Evolutionary conservation across 768 basidiomycete genomes (phyloP), one percentile per base, ranked within the genome.

Genomic region (Serendipita sp.): DNA sequence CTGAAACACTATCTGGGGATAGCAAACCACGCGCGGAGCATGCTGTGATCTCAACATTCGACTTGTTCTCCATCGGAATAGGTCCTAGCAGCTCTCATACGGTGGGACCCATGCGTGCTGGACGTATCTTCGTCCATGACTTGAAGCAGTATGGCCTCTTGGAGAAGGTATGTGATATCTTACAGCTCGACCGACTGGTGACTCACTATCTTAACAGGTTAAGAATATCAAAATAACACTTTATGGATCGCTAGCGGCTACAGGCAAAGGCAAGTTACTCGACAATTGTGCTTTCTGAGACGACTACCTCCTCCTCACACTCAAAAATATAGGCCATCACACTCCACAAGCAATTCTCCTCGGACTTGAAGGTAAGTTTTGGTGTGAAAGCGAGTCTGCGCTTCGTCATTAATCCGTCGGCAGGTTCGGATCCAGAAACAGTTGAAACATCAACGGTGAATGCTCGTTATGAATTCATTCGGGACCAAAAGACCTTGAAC

Each of bases 221-320:
- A 78, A 77, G 66, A 86, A 81, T 5, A 74, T 98, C 63, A 98
- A 96, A 73, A 86, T 95, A 65, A 85, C 86, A 2, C 78, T 97
- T 83, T 91, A 95, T 73, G 94, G 94, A 34, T 92, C 89, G 5
- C 78, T 97, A 37, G 93, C 95, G 2, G 94, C 95, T 4, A 97
- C 95, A 70, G 92, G 86, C 89, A 88, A 81, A 88, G 89, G 89
- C 88, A 74, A 60, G 56, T 41, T 41, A 41, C 41, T 13, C 11
- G 30, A 11, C 10, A 3, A 24, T 60, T 32, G 28, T 30, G 10
- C 24, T 60, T 18, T 44, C 16, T 46, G 15, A 15, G 24, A 24
- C 24, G 30, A 30, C 15, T 16, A 18, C 53, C 32, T 62, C 37
- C 30, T 24, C 45, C 32, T 45, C 35, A 60, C 7, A 16, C 8